Evolutionary conservation across 1,139 yeast species (phyloP).

Genomic region (Groenewaldozyma sp.): DNA sequence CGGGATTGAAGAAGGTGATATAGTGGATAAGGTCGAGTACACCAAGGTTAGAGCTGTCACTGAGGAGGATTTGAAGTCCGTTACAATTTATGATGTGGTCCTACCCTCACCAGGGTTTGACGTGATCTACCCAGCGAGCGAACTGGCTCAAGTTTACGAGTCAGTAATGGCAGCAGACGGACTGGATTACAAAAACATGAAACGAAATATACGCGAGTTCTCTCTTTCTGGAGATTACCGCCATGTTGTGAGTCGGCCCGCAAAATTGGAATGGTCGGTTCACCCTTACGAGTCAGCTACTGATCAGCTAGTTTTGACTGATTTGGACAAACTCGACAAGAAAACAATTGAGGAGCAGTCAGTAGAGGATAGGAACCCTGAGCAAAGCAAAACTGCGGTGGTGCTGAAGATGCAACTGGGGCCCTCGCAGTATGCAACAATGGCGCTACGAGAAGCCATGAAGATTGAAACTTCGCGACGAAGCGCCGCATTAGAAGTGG

Average conservation of each 20-base stretch:
- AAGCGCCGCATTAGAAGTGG: slow-evolving; percentile 30
- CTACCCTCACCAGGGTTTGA: slow-evolving; percentile 95
- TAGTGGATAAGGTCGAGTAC: slow-evolving; percentile 44
- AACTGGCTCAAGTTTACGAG: slow-evolving; percentile 54
- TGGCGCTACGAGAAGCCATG: slow-evolving; percentile 92
- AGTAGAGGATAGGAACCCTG: slow-evolving; percentile 8
- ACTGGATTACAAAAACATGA: slow-evolving; percentile 78
- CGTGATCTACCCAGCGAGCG: slow-evolving; percentile 68
- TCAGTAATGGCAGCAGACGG: slow-evolving; percentile 72
- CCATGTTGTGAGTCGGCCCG: slow-evolving; percentile 60
- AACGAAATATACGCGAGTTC: slow-evolving; percentile 75
- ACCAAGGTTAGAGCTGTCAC: slow-evolving; percentile 63
- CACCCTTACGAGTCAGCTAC: slow-evolving; percentile 53
- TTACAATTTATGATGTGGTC: slow-evolving; percentile 72
- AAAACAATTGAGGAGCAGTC: slow-evolving; percentile 22
- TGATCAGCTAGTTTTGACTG: slow-evolving; percentile 73
- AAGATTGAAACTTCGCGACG: slow-evolving; percentile 68
- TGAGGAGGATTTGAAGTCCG: slow-evolving; percentile 59
- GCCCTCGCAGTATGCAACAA: slow-evolving; percentile 90
- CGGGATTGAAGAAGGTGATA: slow-evolving; percentile 55
- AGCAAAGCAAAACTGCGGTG: slow-evolving; percentile 44
- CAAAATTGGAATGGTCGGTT: slow-evolving; percentile 51
- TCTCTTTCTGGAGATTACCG: slow-evolving; percentile 90
- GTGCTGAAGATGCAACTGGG: slow-evolving; percentile 71
- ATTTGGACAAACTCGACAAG: slow-evolving; percentile 55